phyloP scores from a whole-genome alignment of 345 rosid species.

The Brassica incana region DNA sequence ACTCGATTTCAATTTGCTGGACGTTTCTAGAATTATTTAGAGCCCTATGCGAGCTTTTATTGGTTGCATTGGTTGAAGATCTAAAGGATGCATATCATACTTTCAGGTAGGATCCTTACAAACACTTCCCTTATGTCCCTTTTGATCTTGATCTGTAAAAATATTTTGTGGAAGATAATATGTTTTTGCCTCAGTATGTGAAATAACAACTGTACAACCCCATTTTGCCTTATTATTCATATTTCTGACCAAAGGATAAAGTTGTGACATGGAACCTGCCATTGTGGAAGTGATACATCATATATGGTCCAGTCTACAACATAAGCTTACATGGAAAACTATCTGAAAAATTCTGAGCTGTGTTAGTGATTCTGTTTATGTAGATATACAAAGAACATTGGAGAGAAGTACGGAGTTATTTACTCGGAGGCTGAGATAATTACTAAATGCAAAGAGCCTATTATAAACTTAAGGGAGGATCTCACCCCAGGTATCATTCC shows the following conservation, averaged over 20 bases:
- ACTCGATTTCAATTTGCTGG: too few species aligned
- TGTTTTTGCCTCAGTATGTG: neutral
- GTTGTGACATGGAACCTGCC: too few species aligned
- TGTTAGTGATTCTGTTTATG: neutral
- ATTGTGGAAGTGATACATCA: neutral
- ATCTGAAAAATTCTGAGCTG: neutral
- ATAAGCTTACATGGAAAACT: neutral
- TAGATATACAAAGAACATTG: neutral
- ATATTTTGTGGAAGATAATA: neutral
- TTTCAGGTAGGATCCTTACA: neutral
- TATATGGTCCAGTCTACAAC: neutral
- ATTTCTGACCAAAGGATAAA: too few species aligned
- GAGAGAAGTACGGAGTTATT: neutral
- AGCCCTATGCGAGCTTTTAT: neutral
- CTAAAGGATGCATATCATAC: neutral
- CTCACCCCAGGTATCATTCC: too few species aligned
- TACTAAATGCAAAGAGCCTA: too few species aligned
- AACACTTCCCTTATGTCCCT: neutral
- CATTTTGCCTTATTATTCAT: too few species aligned
- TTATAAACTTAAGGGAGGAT: too few species aligned
- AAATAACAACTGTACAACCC: too few species aligned
- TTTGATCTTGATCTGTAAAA: neutral
- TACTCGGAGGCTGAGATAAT: too few species aligned
- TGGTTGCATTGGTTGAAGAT: neutral
- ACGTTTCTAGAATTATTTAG: neutral